These are phyloP conservation scores for Hypomyces perniciosus DNA, from an alignment of 2,329 filamentous ascomycete genomes.

Conservation along the genomic window DNA sequence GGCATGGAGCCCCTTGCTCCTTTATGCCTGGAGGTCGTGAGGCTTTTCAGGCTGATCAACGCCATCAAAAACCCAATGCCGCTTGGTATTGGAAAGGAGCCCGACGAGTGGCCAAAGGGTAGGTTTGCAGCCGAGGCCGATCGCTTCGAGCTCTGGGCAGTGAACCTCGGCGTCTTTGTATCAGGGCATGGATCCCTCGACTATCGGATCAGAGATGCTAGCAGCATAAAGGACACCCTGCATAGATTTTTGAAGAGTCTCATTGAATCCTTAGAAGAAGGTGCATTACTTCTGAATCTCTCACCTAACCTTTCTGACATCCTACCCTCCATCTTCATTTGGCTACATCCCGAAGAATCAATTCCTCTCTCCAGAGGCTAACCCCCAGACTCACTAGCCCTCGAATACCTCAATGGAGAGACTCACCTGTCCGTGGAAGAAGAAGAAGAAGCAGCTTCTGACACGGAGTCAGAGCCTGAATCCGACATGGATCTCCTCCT, in stretches of 20 bases:
- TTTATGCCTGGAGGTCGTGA: neutral
- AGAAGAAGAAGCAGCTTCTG: neutral
- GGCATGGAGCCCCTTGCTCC: too few species aligned
- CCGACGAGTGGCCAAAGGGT: neutral
- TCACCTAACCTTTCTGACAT: too few species aligned
- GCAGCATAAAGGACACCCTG: conserved; percentile 1
- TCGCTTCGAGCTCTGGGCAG: conserved; percentile 9
- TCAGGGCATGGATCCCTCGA: conserved; percentile 3
- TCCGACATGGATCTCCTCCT: conserved; percentile 4
- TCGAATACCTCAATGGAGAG: conserved; percentile 1
- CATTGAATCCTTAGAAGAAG: conserved; percentile 1
- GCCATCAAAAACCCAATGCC: neutral
- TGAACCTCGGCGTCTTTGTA: conserved; percentile 8
- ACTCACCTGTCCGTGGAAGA: neutral
- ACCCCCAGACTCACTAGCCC: neutral
- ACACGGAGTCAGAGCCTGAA: conserved; percentile 1
- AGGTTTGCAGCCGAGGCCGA: neutral
- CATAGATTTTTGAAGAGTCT: neutral
- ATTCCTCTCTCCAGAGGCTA: too few species aligned
- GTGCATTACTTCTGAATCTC: neutral
- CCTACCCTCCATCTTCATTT: too few species aligned
- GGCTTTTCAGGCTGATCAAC: neutral
- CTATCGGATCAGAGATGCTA: conserved; percentile 8
- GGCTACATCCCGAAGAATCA: too few species aligned
- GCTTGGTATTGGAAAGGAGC: neutral